A percentile compares a stretch with the other conserved stretches of the same genome.
These are phyloP conservation scores for Apocynum venetum DNA, from an alignment of 257 asterid genomes.

Conservation along the genomic window DNA sequence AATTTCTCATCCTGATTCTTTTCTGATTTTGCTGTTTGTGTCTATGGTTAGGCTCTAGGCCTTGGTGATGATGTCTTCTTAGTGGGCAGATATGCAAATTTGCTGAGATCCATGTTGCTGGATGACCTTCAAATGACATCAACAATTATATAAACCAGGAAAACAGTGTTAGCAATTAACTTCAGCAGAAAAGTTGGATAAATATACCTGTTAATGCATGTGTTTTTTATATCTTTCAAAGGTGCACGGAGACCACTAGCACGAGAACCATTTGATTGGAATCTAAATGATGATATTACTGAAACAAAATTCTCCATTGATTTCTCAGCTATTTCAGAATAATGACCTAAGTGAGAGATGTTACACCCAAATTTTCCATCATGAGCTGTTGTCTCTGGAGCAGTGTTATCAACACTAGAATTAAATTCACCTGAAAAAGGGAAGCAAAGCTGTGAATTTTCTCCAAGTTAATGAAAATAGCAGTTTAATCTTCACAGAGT, in stretches of 20 bases:
- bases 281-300: constrained; percentile 70
- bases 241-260: constrained; percentile 99
- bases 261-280: constrained; percentile 73
- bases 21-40: neutral
- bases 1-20: neutral
- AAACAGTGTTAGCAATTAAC: neutral
- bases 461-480: neutral
- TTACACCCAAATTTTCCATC: constrained; percentile 60
- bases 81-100: constrained; percentile 39
- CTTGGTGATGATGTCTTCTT: constrained; percentile 30
- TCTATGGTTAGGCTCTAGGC: constrained; percentile 23
- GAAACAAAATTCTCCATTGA: constrained; percentile 81
- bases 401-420: constrained; percentile 28
- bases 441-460: constrained; percentile 6
- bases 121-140: constrained; percentile 32
- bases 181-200: neutral
- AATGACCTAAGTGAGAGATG: constrained; percentile 69
- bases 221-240: constrained; percentile 67
- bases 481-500: neutral
- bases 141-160: neutral
- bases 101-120: constrained; percentile 35
- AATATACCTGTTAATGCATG: constrained; percentile 46
- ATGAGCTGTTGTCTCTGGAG: constrained; percentile 23
- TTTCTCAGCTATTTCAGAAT: constrained; percentile 73
- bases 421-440: constrained; percentile 37